Evolutionary conservation across 331 rosid species (phyloP).

Genomic region (Malus hybrid): DNA sequence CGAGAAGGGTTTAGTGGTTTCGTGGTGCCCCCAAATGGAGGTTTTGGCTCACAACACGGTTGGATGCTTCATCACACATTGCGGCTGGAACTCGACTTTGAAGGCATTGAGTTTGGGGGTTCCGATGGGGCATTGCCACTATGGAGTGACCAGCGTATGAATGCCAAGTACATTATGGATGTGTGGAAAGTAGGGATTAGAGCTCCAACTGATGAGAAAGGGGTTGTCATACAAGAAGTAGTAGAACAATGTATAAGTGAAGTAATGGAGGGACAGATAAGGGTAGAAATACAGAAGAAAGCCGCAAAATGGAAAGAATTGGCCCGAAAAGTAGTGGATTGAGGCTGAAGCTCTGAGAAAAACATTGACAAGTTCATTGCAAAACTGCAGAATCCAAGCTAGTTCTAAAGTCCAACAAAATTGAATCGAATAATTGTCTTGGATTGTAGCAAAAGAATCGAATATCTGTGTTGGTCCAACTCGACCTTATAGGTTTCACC

Average conservation of each 20-base stretch:
- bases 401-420: not conserved
- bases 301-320: conserved; percentile 19
- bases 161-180: conserved; percentile 36
- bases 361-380: conserved; percentile 3
- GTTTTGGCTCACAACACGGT: conserved; percentile 36
- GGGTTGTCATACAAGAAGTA: conserved; percentile 19
- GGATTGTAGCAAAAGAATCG: not conserved
- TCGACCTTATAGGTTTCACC: too few relatives aligned
- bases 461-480: too few relatives aligned
- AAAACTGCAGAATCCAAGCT: not conserved
- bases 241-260: conserved; percentile 20
- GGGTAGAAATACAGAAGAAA: conserved; percentile 27
- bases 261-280: conserved; percentile 25
- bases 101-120: conserved; percentile 45
- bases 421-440: not conserved
- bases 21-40: conserved; percentile 43
- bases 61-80: not conserved
- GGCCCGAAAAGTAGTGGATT: conserved; percentile 20
- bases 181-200: conserved; percentile 39
- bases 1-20: conserved; percentile 27
- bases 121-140: conserved; percentile 33
- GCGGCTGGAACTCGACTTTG: conserved; percentile 34
- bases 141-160: conserved; percentile 27
- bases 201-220: conserved; percentile 11
- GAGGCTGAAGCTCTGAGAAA: conserved; percentile 31